Base-by-base conservation (phyloP, 1,139 yeast species). In the Kluyveromyces sp. region DNA sequence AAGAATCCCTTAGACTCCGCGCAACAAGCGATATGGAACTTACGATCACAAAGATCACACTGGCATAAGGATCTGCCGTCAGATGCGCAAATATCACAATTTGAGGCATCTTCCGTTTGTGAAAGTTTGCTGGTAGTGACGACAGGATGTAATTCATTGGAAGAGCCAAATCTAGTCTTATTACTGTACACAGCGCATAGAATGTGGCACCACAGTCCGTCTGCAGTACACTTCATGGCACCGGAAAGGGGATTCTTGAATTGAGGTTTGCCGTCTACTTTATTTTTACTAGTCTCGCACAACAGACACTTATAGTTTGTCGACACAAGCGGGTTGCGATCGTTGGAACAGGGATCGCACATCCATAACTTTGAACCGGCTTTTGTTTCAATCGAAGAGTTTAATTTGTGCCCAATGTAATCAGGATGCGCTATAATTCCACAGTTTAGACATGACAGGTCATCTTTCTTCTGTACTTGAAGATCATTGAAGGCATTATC, bases 301-400 rank as follows among this genome's bases (percentile, higher is more conserved):
- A 88, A 58, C 12, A 70, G 67, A 59, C 97, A 89, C 1, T 73
- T 63, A 57, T 85, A 83, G 15, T 71, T 67, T 0, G 82, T 73
- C 12, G 81, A 74, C 29, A 72, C 68, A 6, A 71, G 55, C 0
- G 94, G 92, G 46, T 76, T 73, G 43, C 78, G 60, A 43, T 80
- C 83, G 56, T 88, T 88, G 3, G 78, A 67, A 58, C 97, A 89
- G 2, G 81, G 73, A 55, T 87, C 96, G 65, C 97, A 89, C 29
- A 74, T 63, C 97, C 97, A 89, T 41, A 70, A 74, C 36, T 63
- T 47, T 17, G 36, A 33, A 30, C 38, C 40, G 1, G 35, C 26
- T n/a, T 31, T 36, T 2, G 37, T 33, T 2, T 37, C 28, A 2
- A 38, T 34, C 6, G 41, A 13, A 8, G 4, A 16, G 6, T 18